Conservation (phyloP, 371 early-diverging fungal genomes). For the Vairimorpha necatrix region DNA sequence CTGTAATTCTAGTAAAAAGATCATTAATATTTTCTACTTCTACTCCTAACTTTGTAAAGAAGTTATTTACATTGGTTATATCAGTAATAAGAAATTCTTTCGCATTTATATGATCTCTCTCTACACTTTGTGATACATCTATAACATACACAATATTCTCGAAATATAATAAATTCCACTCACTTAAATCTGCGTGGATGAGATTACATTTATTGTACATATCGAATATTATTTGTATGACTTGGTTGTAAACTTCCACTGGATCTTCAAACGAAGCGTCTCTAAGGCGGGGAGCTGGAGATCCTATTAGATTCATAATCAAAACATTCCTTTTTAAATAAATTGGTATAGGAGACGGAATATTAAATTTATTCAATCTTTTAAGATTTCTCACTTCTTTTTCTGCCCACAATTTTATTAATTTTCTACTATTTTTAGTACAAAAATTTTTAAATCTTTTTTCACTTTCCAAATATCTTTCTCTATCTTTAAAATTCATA, state of each 20-base stretch:
- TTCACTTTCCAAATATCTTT: conserved; percentile 92
- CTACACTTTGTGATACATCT: conserved; percentile 97
- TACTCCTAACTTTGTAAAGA: conserved; percentile 69
- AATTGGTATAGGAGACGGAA: conserved; percentile 86
- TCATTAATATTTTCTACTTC: conserved; percentile 30
- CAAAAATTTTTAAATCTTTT: conserved; percentile 90
- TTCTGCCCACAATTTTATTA: conserved; percentile 98
- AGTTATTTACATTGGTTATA: conserved; percentile 84
- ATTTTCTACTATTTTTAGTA: conserved; percentile 88
- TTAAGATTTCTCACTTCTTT: conserved; percentile 97
- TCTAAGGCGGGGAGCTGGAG: conserved; percentile 81
- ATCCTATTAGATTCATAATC: conserved; percentile 88
- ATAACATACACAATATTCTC: conserved; percentile 68
- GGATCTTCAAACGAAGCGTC: conserved; percentile 73
- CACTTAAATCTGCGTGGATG: conserved; percentile 95
- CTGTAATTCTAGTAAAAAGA: conserved; percentile 57
- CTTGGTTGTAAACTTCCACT: conserved; percentile 75
- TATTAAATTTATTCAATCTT: conserved; percentile 76
- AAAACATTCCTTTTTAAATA: conserved; percentile 86
- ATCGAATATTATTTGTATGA: conserved; percentile 77
- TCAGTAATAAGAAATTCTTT: conserved; percentile 90
- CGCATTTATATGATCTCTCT: conserved; percentile 95
- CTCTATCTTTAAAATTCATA: conserved; percentile 91
- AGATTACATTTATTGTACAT: conserved; percentile 87
- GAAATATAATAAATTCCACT: conserved; percentile 83